phyloP scores from a whole-genome alignment of 176 grass and related monocot genomes.

The Alopecurus myosuroides region DNA sequence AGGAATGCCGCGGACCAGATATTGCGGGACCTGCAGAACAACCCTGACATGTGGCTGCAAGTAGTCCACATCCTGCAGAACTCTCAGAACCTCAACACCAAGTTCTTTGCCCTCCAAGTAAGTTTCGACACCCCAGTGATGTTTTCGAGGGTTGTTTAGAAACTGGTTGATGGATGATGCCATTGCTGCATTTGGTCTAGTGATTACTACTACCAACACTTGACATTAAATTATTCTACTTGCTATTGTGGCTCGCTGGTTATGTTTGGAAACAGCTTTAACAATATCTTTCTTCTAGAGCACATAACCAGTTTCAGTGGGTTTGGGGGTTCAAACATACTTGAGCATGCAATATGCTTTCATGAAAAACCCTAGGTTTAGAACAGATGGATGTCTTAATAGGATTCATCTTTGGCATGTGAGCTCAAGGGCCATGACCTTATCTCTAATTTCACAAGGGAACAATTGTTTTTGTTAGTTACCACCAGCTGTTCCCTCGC shows the following conservation, averaged over 20 bases:
- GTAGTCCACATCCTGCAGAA: conserved; percentile 97
- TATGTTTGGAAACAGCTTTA: not conserved
- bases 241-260: not conserved
- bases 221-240: not conserved
- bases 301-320: not conserved
- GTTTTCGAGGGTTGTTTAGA: not conserved
- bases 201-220: not conserved
- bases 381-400: not conserved
- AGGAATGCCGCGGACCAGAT: conserved; percentile 93
- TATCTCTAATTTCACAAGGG: not conserved
- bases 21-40: conserved; percentile 90
- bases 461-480: not conserved
- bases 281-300: not conserved
- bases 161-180: not conserved
- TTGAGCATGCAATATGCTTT: not conserved
- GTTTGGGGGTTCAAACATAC: not conserved
- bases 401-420: not conserved
- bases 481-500: not conserved
- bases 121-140: not conserved
- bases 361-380: not conserved
- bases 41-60: conserved; percentile 94
- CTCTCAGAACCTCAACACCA: conserved; percentile 92
- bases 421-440: not conserved
- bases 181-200: not conserved
- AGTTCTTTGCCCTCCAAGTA: conserved; percentile 98